Conservation (phyloP, 768 basidiomycete species). For the Rhodotorula graminis region DNA sequence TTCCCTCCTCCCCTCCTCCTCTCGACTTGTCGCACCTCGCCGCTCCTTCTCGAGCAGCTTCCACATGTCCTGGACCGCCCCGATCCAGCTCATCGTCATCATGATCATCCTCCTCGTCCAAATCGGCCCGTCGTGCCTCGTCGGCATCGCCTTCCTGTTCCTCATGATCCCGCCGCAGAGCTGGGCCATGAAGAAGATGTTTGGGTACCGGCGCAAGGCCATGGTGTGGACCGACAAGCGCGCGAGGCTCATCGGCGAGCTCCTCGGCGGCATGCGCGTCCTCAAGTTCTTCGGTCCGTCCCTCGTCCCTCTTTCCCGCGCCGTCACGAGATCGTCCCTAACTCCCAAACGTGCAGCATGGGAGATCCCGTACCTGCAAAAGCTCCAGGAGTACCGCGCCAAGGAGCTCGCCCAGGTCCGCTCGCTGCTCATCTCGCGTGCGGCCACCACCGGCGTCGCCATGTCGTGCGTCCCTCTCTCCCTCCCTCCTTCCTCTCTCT, state of each 20-base stretch:
- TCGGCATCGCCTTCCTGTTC: conserved; percentile 62
- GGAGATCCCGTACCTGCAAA: conserved; percentile 62
- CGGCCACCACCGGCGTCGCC: conserved; percentile 39
- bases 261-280: conserved; percentile 81
- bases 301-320: too few relatives aligned
- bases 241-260: conserved; percentile 80
- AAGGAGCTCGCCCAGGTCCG: conserved; percentile 64
- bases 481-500: neutral
- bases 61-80: conserved; percentile 41
- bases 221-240: conserved; percentile 88
- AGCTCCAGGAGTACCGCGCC: conserved; percentile 59
- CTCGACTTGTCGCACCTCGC: neutral
- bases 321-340: too few relatives aligned
- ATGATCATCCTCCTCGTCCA: conserved; percentile 68
- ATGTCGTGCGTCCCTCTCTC: conserved; percentile 18
- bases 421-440: conserved; percentile 42
- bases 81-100: conserved; percentile 72
- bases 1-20: conserved; percentile 55
- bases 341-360: conserved; percentile 24
- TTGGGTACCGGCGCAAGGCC: conserved; percentile 62
- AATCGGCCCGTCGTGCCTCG: conserved; percentile 60
- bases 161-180: conserved; percentile 66
- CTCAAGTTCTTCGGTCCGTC: conserved; percentile 68
- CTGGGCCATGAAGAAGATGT: conserved; percentile 65
- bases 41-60: too few relatives aligned